A percentile compares a stretch with the other conserved stretches of the same genome.
Evolutionary conservation across 352 stramenopile species (phyloP).

Genomic region (Globisporangium nodosum): DNA sequence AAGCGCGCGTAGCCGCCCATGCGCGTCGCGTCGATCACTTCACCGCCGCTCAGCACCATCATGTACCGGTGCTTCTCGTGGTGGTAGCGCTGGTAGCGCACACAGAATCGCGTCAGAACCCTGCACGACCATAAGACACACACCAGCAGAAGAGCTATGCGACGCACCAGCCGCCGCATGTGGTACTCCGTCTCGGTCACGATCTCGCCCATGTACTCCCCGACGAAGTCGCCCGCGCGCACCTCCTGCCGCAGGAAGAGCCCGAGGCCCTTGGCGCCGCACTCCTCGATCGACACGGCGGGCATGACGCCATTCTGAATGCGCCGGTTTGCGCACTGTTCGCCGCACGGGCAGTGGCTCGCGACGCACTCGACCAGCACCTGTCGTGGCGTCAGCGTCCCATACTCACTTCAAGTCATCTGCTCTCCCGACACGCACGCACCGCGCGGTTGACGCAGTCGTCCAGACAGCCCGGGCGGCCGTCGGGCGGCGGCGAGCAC

Average conservation of each 20-base stretch:
- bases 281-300: slow-evolving; percentile 38
- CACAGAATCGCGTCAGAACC: not conserved
- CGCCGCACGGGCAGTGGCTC: slow-evolving; percentile 54
- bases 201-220: slow-evolving; percentile 83
- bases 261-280: slow-evolving; percentile 58
- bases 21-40: slow-evolving; percentile 87
- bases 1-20: slow-evolving; percentile 91
- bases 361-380: slow-evolving; percentile 62
- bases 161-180: slow-evolving; percentile 59
- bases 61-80: slow-evolving; percentile 82
- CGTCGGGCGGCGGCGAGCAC: slow-evolving; percentile 31
- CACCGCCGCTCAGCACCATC: slow-evolving; percentile 77
- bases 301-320: slow-evolving; percentile 68
- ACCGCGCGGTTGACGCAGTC: slow-evolving; percentile 76
- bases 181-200: slow-evolving; percentile 82
- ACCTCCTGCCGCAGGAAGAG: slow-evolving; percentile 45
- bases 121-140: not conserved
- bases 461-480: slow-evolving; percentile 53
- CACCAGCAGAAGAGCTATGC: not conserved
- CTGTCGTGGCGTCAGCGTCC: slow-evolving; percentile 15
- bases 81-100: slow-evolving; percentile 56
- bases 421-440: not conserved
- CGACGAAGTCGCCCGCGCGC: slow-evolving; percentile 56
- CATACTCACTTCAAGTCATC: not conserved
- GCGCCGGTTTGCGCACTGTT: slow-evolving; percentile 67